These are phyloP conservation scores for Scutellaria baicalensis DNA, from an alignment of 257 asterid species.

Conservation along the genomic window DNA sequence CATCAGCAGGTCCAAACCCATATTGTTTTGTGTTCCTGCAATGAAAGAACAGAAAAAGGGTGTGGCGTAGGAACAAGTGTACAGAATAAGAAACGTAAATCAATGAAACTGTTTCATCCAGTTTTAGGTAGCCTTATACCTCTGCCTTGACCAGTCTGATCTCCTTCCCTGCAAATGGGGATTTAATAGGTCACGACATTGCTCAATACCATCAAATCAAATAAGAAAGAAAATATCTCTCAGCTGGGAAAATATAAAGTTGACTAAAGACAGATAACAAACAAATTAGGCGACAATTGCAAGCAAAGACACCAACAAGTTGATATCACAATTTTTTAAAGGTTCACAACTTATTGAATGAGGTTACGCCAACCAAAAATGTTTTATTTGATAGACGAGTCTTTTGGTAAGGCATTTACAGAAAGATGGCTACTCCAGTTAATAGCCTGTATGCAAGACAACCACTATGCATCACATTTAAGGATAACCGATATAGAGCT, in stretches of 20 bases:
- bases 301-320: not conserved
- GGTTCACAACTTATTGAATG: not conserved
- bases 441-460: not conserved
- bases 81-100: not conserved
- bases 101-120: not conserved
- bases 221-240: not conserved
- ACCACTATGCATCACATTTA: not conserved
- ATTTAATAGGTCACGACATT: conserved; percentile 5
- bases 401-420: not conserved
- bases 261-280: not conserved
- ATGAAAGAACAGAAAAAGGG: not conserved
- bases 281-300: not conserved
- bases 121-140: conserved; percentile 21
- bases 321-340: not conserved
- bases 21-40: conserved; percentile 40
- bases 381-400: not conserved
- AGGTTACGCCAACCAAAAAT: not conserved
- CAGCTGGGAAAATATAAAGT: not conserved
- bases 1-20: conserved; percentile 52
- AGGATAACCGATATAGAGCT: not conserved
- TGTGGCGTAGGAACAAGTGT: not conserved
- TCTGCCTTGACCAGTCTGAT: conserved; percentile 37
- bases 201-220: not conserved
- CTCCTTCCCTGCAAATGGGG: conserved; percentile 37
- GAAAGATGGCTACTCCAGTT: not conserved